Evolutionary conservation across 768 basidiomycete genomes (phyloP), one percentile per base, ranked within the genome.

Genomic region (Lactifluus piperatus): DNA sequence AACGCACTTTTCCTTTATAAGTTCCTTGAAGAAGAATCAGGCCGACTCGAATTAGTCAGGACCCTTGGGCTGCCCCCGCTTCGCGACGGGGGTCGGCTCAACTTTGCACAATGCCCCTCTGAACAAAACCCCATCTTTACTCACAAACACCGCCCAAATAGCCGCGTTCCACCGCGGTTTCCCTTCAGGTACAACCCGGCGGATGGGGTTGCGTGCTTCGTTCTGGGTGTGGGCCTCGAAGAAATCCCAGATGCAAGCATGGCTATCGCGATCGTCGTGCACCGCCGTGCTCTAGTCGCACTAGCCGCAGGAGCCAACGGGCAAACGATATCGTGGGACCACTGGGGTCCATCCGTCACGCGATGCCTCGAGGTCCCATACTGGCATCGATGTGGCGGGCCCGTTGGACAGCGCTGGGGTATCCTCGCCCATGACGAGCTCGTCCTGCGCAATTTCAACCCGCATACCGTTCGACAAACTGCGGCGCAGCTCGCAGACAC

Each of bases 191-290:
- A 45, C 5, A 53, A 58, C 36, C 36, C 51, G 11, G 32, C 32
- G n/a, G 58, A 50, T n/a, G 58, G 44, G 13, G 14, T 54, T 14
- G 52, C 52, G 2, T 54, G 52, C 30, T 59, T 59, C 52, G 14
- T 59, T 22, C 39, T 59, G 14, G 57, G 57, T 29, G 57, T 59
- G 34, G 32, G 52, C 37, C 58, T 54, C 22, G 51, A 58, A 26
- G 57, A 47, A 7, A 58, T 58, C 36, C 57, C 57, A 18, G 51
- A 27, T 9, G 57, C 57, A 4, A 58, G 57, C 57, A 37, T 58
- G 44, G 30, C 57, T 10, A 27, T 58, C 3, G 57, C 57, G 20
- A 52, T 58, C 44, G 36, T 58, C 36, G 45, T 47, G 57, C 57
- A 53, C 45, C 57, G 51, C 20, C 26, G 7, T 1, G 45, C 45